A percentile compares a stretch with the other conserved stretches of the same genome.
Conservation (phyloP, 768 basidiomycete species). For the Suillus paluster region DNA sequence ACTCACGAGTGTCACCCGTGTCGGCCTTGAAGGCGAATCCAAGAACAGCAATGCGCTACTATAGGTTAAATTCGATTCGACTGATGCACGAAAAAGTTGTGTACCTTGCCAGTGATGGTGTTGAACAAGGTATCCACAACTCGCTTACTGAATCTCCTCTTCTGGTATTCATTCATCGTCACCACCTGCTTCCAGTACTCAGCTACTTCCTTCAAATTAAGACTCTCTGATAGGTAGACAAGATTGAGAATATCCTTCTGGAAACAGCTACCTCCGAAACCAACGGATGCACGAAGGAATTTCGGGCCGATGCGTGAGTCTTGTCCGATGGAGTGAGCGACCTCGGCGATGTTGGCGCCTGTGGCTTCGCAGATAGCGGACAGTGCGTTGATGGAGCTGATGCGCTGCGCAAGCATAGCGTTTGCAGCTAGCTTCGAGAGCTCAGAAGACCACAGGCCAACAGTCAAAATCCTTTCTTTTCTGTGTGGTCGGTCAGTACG, state of each 20-base stretch:
- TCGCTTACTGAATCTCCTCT: slow-evolving; percentile 91
- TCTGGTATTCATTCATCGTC: slow-evolving; percentile 99
- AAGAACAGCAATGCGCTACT: slow-evolving; percentile 89
- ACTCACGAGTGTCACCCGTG: slow-evolving; percentile 98
- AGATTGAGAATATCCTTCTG: slow-evolving; percentile 99
- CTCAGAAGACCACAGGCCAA: slow-evolving; percentile 98
- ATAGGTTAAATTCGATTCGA: not conserved
- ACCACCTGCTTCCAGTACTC: slow-evolving; percentile 98
- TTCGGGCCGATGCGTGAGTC: slow-evolving; percentile 93
- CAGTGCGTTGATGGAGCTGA: slow-evolving; percentile 97
- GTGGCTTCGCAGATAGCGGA: slow-evolving; percentile 99
- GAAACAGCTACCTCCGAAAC: slow-evolving; percentile 99
- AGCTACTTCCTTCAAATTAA: slow-evolving; percentile 95
- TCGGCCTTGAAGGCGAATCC: slow-evolving; percentile 99
- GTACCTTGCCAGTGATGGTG: slow-evolving; percentile 92
- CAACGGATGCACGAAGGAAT: slow-evolving; percentile 94
- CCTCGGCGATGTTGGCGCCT: slow-evolving; percentile 98
- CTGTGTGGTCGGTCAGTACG: slow-evolving; percentile 38
- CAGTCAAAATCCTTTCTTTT: slow-evolving; percentile 80
- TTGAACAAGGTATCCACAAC: slow-evolving; percentile 99
- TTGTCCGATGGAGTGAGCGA: slow-evolving; percentile 90
- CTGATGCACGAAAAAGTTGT: slow-evolving; percentile 17
- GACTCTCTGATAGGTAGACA: slow-evolving; percentile 93
- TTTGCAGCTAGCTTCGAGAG: slow-evolving; percentile 98
- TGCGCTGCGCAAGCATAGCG: slow-evolving; percentile 99